Base-by-base conservation (phyloP, 2,329 filamentous ascomycete genomes). In the Clonostachys chloroleuca region DNA sequence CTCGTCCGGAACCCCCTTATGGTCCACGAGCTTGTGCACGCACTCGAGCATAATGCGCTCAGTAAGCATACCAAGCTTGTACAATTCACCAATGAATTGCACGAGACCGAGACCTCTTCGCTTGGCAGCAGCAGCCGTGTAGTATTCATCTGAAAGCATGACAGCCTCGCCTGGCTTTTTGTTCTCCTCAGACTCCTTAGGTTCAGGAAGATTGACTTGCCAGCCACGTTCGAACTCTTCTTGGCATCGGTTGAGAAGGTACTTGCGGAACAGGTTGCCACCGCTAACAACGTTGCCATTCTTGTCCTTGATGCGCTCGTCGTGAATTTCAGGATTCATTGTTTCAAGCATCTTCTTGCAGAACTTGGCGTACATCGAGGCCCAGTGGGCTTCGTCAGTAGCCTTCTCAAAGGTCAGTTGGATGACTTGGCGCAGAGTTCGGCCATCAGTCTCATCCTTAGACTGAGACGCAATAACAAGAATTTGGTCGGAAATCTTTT, bases 41-140 rank as follows among this genome's bases (percentile, higher is more conserved):
- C 94, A 99, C 70, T 96, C 90, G 75, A 99, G 92, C 94, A 99
- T 99, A 72, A 99, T 99, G 66, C 92, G 89, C 68, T 96, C 89
- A 51, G 94, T 99, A 68, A 99, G 81, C 94, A 99, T 99, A 65
- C 87, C 86, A 51, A 99, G 84, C 78, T 97, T 99, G 83, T 95
- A 99, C 42, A 99, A 83, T 72, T 99, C 94, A 75, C 94, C 94
- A 63, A 99, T 99, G 73, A 99, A 99, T 71, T 96, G 92, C 54
- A 99, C 92, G 18, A 99, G 82, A 85, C 94, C 94, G 54, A 99
- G 87, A 72, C 94, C 94, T 68, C 91, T 88, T 71, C 94, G 86
- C 78, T 99, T 99, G 61, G 92, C 92, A 49, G 92, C 92, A 44
- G 92, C 92, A 39, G 90, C 92, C 54, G 84, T 73, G 67, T 99